Base-by-base conservation (phyloP, 1,284 basidiomycete genomes). In the Ganoderma boninense region DNA sequence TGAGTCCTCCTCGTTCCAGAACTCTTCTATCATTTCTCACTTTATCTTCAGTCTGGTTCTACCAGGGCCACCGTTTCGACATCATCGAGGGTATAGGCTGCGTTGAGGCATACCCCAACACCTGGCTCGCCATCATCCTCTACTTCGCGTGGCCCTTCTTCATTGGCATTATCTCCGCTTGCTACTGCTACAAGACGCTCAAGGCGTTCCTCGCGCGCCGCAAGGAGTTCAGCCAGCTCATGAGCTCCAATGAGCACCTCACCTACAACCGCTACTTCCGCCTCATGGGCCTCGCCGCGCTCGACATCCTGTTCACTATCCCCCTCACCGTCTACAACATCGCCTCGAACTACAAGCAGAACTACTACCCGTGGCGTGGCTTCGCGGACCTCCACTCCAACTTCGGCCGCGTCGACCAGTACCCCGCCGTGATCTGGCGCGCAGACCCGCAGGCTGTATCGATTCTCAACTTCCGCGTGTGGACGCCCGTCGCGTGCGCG, bases 261-360 rank as follows among this genome's bases (percentile, higher is more conserved):
- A 81, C 84, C 49, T 80, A 82, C 64, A 81, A 82, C 69, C 85
- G 85, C 23, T 90, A 88, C 77, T 76, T 88, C 65, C 87, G 89
- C 4, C 83, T 90, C 32, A 84, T 89, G 78, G 81, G 81, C 0
- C 78, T 90, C 40, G 84, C 88, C 0, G 72, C 76, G 18, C 77
- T 82, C 43, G 86, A 87, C 43, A 77, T 85, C 56, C 46, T 81
- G 49, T 77, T 78, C 70, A 84, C 80, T 0, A 73, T 84, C 10
- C 84, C 84, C 0, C 71, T 83, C 44, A 71, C 73, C 8, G 75
- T 78, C 32, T 84, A 75, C 68, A 69, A 74, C 38, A 67, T 84
- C 42, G 74, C 71, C 35, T 57, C 71, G 26, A 79, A 80, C 73
- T 16, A 26, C 14, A 6, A 13, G 18, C 56, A 40, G 4, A 29